Conservation (phyloP, 2,329 filamentous ascomycete species). For the Mycosphaerella arachidis region DNA sequence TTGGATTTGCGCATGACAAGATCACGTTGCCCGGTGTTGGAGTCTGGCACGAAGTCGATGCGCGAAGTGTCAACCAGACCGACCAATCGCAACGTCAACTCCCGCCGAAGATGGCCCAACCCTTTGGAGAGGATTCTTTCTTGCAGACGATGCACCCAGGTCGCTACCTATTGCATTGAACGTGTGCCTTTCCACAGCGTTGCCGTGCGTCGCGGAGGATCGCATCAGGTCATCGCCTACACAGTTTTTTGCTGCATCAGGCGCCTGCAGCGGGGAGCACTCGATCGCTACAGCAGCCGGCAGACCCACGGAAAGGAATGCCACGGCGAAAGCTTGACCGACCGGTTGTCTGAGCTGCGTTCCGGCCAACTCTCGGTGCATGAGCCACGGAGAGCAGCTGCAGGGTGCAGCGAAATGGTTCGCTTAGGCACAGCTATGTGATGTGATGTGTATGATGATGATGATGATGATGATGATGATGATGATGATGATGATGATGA, state of each 20-base stretch:
- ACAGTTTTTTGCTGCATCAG: not conserved
- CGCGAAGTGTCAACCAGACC: not conserved
- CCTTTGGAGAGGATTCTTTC: not conserved
- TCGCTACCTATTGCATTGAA: not conserved
- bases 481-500: no score
- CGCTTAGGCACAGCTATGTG: not conserved
- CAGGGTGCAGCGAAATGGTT: not conserved
- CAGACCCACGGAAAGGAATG: not conserved
- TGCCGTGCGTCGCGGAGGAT: not conserved
- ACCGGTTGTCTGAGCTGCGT: slow-evolving; percentile 5
- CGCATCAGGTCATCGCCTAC: not conserved
- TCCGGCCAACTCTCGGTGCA: slow-evolving; percentile 2
- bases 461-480: no score
- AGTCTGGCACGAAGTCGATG: not conserved
- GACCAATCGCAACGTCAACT: not conserved
- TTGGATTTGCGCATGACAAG: not conserved
- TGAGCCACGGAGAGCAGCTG: slow-evolving; percentile 1
- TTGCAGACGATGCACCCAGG: not conserved
- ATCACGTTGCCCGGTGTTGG: not conserved
- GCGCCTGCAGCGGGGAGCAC: slow-evolving; percentile 1
- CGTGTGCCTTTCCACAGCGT: not conserved
- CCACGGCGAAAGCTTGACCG: not conserved
- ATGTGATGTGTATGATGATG: not conserved
- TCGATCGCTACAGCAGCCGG: not conserved
- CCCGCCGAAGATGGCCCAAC: not conserved